phyloP scores from a whole-genome alignment of 1,284 basidiomycete genomes.

The Cutaneotrichosporon curvatum region DNA sequence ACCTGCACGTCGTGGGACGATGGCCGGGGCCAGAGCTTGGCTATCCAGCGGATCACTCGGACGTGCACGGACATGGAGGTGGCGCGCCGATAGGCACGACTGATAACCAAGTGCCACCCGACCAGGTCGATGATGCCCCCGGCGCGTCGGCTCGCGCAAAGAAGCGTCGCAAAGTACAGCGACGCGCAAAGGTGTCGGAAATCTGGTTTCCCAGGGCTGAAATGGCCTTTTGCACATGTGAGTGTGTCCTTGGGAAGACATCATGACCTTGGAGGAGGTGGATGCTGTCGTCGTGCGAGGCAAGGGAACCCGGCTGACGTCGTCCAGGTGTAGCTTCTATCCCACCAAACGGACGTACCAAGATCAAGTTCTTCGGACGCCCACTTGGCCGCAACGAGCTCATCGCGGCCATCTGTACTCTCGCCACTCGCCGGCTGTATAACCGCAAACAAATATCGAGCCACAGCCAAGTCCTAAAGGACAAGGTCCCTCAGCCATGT shows the following conservation, averaged over 20 bases:
- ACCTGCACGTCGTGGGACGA: conserved; percentile 7
- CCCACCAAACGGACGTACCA: conserved; percentile 30
- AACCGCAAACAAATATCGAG: conserved; percentile 45
- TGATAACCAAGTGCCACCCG: neutral
- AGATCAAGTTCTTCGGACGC: conserved; percentile 49
- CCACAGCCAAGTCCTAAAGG: conserved; percentile 45
- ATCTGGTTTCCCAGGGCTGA: conserved; percentile 20
- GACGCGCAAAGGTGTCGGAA: conserved; percentile 16
- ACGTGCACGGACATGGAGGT: conserved; percentile 7
- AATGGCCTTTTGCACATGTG: conserved; percentile 20
- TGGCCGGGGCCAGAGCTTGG: conserved; percentile 13
- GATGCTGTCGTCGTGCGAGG: neutral
- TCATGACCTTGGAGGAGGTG: neutral
- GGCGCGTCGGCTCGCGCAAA: conserved; percentile 14
- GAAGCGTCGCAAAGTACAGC: conserved; percentile 19
- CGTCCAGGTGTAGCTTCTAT: conserved; percentile 22
- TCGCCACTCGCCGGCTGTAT: conserved; percentile 44
- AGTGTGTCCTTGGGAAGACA: conserved; percentile 1
- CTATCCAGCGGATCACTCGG: conserved; percentile 9
- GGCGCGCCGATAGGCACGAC: neutral
- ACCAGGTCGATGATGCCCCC: conserved; percentile 4
- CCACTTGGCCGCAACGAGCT: conserved; percentile 52
- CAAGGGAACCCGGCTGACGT: conserved; percentile 1
- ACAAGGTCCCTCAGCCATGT: conserved; percentile 23
- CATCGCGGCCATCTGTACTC: conserved; percentile 50